Evolutionary conservation across 2,329 filamentous ascomycete species (phyloP).

Genomic region (Diaporthe citrichinensis): DNA sequence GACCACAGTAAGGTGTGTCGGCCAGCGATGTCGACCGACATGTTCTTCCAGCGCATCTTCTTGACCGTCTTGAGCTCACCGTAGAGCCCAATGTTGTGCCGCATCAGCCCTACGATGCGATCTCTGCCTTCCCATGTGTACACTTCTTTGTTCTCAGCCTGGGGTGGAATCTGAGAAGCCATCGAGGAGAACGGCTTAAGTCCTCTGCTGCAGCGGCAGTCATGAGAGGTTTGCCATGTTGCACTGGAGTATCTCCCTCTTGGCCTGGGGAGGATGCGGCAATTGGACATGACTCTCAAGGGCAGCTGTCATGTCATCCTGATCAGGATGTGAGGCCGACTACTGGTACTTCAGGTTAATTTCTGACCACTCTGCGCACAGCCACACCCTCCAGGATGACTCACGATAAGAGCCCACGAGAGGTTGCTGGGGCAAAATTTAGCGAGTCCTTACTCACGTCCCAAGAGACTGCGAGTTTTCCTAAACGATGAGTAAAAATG

Average conservation of each 20-base stretch:
- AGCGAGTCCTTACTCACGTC: background rate
- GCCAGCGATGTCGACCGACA: background rate
- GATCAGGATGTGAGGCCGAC: background rate
- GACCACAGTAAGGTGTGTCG: constrained; percentile 15
- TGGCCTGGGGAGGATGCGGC: constrained; percentile 7
- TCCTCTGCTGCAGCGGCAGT: constrained; percentile 20
- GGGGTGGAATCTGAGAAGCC: background rate
- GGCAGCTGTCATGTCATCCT: constrained; percentile 29
- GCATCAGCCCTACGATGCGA: background rate
- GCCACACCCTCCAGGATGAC: constrained; percentile 2
- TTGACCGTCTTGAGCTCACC: background rate
- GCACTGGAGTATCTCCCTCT: background rate
- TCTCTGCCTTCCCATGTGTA: constrained; percentile 7
- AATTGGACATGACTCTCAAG: constrained; percentile 35
- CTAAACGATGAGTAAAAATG: background rate
- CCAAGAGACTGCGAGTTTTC: background rate
- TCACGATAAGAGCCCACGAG: background rate
- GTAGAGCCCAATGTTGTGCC: constrained; percentile 29
- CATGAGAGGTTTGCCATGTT: constrained; percentile 18
- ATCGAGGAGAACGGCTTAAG: background rate
- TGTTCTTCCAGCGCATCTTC: background rate
- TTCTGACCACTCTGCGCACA: background rate
- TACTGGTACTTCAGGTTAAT: constrained; percentile 10
- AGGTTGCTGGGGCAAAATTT: background rate
- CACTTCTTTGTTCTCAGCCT: background rate